Percentiles rank a stretch among this genome's conserved stretches.
Evolutionary conservation across 176 grass and related monocot species (phyloP).

Genomic region (Eleusine coracana): DNA sequence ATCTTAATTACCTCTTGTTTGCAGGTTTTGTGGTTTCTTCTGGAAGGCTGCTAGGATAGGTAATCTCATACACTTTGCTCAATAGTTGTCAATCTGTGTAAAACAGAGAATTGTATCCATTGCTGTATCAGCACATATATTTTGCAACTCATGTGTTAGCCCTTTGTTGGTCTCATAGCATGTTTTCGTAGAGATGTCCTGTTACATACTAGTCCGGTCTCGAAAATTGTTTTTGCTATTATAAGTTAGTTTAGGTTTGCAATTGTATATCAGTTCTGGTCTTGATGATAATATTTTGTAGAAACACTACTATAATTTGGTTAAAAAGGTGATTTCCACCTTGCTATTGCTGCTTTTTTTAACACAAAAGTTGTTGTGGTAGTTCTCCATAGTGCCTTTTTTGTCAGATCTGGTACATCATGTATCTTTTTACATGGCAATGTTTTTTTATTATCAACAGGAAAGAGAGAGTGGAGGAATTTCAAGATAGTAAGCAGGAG

Average conservation of each 20-base stretch:
- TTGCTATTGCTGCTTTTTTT: too few species aligned
- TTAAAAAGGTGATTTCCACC: too few species aligned
- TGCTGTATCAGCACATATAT: neutral
- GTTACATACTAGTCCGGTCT: neutral
- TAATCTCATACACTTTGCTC: conserved; percentile 11
- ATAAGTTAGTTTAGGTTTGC: neutral
- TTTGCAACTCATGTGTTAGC: neutral
- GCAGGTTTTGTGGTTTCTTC: conserved; percentile 74
- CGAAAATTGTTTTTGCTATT: neutral
- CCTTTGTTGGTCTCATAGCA: neutral
- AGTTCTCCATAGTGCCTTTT: too few species aligned
- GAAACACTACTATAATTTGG: neutral
- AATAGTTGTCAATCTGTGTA: neutral
- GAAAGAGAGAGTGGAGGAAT: too few species aligned
- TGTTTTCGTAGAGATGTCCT: neutral
- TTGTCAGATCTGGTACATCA: too few species aligned
- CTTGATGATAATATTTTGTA: neutral
- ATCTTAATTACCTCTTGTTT: conserved; percentile 1
- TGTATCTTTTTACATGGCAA: too few species aligned
- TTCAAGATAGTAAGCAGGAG: too few species aligned
- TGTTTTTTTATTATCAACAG: too few species aligned
- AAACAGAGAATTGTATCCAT: neutral
- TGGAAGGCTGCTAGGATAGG: conserved; percentile 80
- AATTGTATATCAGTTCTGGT: neutral
- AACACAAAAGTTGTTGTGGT: too few species aligned